phyloP scores from a whole-genome alignment of 2,329 filamentous ascomycete genomes.

The Ophiostoma himal-ulmi region DNA sequence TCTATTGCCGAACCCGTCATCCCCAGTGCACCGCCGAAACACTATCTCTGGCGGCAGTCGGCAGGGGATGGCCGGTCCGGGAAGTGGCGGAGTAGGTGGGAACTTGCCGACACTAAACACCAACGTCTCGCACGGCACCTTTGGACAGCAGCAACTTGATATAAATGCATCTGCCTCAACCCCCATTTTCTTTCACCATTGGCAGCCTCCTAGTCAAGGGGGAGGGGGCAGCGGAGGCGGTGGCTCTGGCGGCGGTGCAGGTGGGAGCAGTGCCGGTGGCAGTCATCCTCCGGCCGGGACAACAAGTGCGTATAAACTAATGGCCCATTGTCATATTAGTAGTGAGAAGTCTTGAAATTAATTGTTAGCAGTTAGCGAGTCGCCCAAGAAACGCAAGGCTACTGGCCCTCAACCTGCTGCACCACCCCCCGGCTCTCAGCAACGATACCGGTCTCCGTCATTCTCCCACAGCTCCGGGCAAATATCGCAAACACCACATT shows the following conservation, averaged over 20 bases:
- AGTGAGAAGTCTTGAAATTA: neutral
- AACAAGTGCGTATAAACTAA: neutral
- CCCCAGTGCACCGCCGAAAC: conserved; percentile 33
- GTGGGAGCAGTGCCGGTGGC: neutral
- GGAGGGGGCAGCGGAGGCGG: conserved; percentile 43
- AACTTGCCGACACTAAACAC: conserved; percentile 43
- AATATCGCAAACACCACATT: conserved; percentile 23
- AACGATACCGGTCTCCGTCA: conserved; percentile 48
- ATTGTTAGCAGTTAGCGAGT: conserved; percentile 42
- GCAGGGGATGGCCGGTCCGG: conserved; percentile 21
- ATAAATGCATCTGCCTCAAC: conserved; percentile 54
- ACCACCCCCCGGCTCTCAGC: conserved; percentile 42
- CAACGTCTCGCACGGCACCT: conserved; percentile 40
- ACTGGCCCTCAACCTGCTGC: conserved; percentile 47
- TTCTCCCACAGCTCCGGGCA: conserved; percentile 41
- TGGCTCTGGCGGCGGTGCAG: conserved; percentile 30
- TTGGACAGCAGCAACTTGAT: conserved; percentile 51
- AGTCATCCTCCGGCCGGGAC: neutral
- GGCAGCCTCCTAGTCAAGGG: conserved; percentile 62
- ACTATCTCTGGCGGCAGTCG: conserved; percentile 10
- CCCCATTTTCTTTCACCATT: conserved; percentile 86
- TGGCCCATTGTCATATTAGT: neutral
- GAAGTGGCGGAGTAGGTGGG: conserved; percentile 22
- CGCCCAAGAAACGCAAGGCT: conserved; percentile 81
- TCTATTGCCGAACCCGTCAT: conserved; percentile 39